Base-by-base conservation (phyloP, 2,329 filamentous ascomycete species). In the Paracamarosporium sp. region DNA sequence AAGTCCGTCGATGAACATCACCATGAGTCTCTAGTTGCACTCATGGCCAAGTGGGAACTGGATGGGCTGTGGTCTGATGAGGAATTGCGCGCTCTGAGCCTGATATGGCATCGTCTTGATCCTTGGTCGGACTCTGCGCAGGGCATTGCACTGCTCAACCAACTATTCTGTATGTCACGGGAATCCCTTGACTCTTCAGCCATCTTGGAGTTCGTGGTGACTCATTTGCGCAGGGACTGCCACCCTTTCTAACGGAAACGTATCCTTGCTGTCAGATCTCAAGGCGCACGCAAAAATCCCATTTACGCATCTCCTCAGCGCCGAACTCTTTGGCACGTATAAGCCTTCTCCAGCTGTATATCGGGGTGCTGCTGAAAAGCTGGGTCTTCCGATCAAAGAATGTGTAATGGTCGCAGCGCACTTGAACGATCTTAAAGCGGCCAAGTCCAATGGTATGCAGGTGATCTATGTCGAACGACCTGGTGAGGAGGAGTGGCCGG, bases 351-450 rank as follows among this genome's bases (percentile, higher is more conserved):
- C 85, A 7, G 79, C 74, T 50, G 87, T 89, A 1, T 95, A 95
- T 69, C 80, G 84, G 1, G 90, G 91, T 4, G 90, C 89, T 0
- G 89, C 82, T 2, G 75, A 80, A 55, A 81, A 79, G 62, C 75
- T 93, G 51, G 85, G 83, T 0, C 60, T 88, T 40, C 65, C 83
- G 59, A 84, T 88, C 0, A 71, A 73, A 2, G 82, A 93, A 68
- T 89, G 91, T 56, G 89, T 86, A 20, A 87, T 95, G 85, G 90
- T 95, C 20, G 91, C 92, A 15, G 88, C 91, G 35, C 91, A 94
- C 76, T 77, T 94, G 56, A 74, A 69, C 5, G 91, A 94, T 74
- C 76, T 95, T 53, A 79, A 85, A 59, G 89, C 84, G 0, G 91
- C 91, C 4, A 86, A 86, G 65, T 71, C 67, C 2, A 83, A 81